Conservation (phyloP, 345 rosid species). For the Citrus mangshanensis region DNA sequence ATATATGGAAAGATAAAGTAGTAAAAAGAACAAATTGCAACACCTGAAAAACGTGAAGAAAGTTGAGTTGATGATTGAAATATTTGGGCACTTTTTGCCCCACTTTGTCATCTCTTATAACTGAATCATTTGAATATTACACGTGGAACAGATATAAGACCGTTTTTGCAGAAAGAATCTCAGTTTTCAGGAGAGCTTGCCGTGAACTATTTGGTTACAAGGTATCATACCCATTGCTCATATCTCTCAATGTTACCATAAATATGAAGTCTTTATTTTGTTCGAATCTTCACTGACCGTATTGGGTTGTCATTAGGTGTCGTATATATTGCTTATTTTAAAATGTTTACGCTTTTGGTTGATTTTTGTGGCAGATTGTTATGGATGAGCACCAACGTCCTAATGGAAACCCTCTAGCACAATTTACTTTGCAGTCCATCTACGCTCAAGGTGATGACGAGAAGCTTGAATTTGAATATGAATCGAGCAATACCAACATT, state of each 20-base stretch:
- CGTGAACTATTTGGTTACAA: constrained; percentile 98
- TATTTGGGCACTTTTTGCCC: constrained; percentile 1
- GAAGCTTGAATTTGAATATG: constrained; percentile 91
- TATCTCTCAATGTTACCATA: background rate
- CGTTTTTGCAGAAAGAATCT: constrained; percentile 93
- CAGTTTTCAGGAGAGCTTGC: constrained; percentile 94
- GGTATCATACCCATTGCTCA: constrained; percentile 39
- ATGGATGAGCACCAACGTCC: constrained; percentile 95
- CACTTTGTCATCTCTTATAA: constrained; percentile 9
- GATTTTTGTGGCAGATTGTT: constrained; percentile 54
- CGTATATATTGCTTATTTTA: too few relatives aligned
- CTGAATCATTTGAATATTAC: background rate
- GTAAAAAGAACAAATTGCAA: too few relatives aligned
- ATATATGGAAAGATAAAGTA: too few relatives aligned
- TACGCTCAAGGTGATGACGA: constrained; percentile 83
- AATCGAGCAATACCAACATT: constrained; percentile 79
- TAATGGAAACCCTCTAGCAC: constrained; percentile 85
- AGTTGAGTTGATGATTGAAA: background rate
- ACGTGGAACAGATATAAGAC: constrained; percentile 73
- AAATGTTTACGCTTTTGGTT: background rate
- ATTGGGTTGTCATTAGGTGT: background rate
- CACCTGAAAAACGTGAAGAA: too few relatives aligned
- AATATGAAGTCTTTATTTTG: constrained; percentile 5
- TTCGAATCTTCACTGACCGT: background rate
- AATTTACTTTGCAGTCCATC: constrained; percentile 75